Evolutionary conservation across 176 grass and related monocot genomes (phyloP), one percentile per base, ranked within the genome.

Genomic region (Chrysopogon serrulatus): DNA sequence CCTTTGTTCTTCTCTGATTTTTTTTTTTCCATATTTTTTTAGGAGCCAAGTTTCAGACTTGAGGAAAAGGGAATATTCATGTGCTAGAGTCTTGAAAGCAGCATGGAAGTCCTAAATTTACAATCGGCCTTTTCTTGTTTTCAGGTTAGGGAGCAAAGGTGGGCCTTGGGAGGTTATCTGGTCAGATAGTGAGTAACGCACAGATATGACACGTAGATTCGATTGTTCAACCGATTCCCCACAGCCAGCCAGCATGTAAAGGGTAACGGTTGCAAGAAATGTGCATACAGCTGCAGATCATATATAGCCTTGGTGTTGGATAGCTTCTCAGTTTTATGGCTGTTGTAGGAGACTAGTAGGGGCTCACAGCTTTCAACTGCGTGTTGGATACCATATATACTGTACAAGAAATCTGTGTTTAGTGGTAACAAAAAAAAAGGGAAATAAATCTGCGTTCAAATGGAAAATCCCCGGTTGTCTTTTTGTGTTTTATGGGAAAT

Each of bases 141-240:
- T 45, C 77, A 93, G 91, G 77, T 81, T 93, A 84, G 73, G 85
- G 73, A 90, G 85, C 81, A 90, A 85, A 88, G 85, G 82, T 49
- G 88, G 87, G 60, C 88, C 91, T 3, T 93, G 91, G 91, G 72
- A 87, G 59, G 13, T 67, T 30, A 84, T 90, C 48, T 90, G 71
- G 81, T 77, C 81, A 7, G 72, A 93, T 68, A 68, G 44, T 2
- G 91, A 92, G 42, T 86, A 34, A 35, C 64, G 23, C 30, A 34
- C 40, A 8, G 11, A 84, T 18, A 10, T 63, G 26, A 19, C 12
- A 3, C 71, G 48, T 35, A 43, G 32, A 47, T 18, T 34, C 0
- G 44, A 37, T 72, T 49, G 40, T 71, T 74, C 1, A 73, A 63
- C 36, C 26, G 47, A 84, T 30, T 15, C 71, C 21, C 8, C 4